Percentiles rank a stretch among this genome's conserved stretches.
phyloP scores from a whole-genome alignment of 352 stramenopile genomes.

The Globisporangium takayamanum region DNA sequence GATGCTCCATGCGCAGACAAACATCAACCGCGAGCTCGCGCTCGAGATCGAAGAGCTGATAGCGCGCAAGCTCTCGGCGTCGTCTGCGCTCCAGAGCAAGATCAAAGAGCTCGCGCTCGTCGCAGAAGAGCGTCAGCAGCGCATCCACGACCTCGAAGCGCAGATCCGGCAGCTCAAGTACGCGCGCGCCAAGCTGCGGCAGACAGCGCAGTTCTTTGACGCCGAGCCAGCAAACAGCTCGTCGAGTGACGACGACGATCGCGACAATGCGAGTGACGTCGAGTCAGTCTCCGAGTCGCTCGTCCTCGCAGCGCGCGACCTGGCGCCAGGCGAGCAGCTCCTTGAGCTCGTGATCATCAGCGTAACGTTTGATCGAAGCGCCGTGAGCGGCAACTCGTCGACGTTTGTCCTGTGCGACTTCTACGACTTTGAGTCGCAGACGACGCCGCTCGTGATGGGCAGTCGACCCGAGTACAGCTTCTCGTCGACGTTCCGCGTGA shows the following conservation, averaged over 20 bases:
- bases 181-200: constrained; percentile 40
- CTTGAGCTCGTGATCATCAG: constrained; percentile 86
- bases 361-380: constrained; percentile 60
- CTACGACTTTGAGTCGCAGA: constrained; percentile 93
- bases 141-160: constrained; percentile 80
- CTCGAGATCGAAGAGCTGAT: constrained; percentile 88
- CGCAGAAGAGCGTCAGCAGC: constrained; percentile 72
- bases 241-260: constrained; percentile 31
- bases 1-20: constrained; percentile 93
- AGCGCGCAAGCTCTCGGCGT: constrained; percentile 58
- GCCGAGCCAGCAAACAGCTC: constrained; percentile 18
- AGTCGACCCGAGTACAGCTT: constrained; percentile 87
- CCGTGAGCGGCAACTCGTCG: constrained; percentile 62
- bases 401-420: constrained; percentile 93
- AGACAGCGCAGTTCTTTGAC: constrained; percentile 20
- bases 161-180: constrained; percentile 87
- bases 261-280: constrained; percentile 21
- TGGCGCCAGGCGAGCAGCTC: constrained; percentile 84
- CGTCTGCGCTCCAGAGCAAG: constrained; percentile 65
- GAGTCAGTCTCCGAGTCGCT: constrained; percentile 66
- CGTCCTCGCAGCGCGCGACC: constrained; percentile 47
- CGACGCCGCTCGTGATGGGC: constrained; percentile 83
- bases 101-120: constrained; percentile 84
- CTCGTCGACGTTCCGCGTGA: constrained; percentile 89
- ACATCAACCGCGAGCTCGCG: constrained; percentile 91